Evolutionary conservation across 176 grass and related monocot genomes (phyloP), one percentile per base, ranked within the genome.

Genomic region (Neostapfia colusana): DNA sequence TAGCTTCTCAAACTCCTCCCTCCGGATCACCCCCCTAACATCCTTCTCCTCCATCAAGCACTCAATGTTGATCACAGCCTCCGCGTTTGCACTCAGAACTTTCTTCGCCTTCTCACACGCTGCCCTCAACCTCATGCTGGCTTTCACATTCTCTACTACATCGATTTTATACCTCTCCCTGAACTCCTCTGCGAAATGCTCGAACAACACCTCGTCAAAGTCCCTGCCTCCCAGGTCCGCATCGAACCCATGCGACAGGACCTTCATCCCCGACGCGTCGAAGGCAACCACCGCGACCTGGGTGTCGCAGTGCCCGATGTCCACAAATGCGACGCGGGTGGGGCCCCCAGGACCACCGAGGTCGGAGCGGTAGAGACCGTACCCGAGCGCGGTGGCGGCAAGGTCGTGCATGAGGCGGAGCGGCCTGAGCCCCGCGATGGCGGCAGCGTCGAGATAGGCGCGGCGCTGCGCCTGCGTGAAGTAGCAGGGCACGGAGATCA

Each of bases 1-100:
- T 7, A 95, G 72, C 58, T 80, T 90, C 83, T 99, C 95, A 6
- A 95, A 99, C n/a, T 95, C 92, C 2, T 92, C 95, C 63, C 95
- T 83, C 39, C 85, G 87, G 55, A 99, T 90, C 60, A 87, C 73
- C 36, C 95, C 95, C 67, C 82, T 95, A 40, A 95, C 92, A 69
- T 99, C 95, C 74, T 92, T 99, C 87, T 99, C 95, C 89, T 99
- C 95, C 89, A 99, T 92, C 48, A 99, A 71, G 49, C 95, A 99
- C 57, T 99, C 95, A 3, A 99, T 95, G 81, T 83, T 95, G 9
- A 99, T 28, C 8, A 90, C 85, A 0, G 92, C 89, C 44, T 95
- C 92, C 0, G 87, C 73, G 31, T 99, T 95, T 0, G 92, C 95
- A 28, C 95, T 99, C 0, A 99, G 74, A 37, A 99, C 85, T 81